These are phyloP conservation scores for Coniochaeta sp. DNA, from an alignment of 2,329 filamentous ascomycete genomes.

Conservation along the genomic window DNA sequence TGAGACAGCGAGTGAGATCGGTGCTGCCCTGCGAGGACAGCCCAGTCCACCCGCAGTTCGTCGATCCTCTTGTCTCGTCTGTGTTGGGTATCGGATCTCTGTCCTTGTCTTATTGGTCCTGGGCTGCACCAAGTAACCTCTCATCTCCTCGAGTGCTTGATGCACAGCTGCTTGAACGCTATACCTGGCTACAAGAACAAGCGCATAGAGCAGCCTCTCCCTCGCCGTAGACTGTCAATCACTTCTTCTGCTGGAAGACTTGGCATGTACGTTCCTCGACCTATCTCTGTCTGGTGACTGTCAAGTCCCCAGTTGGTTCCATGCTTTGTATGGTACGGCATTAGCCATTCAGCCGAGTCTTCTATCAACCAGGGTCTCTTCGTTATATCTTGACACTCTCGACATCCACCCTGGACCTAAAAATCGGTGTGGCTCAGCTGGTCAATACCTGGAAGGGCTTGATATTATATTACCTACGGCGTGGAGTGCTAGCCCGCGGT, in stretches of 20 bases:
- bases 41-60: constrained; percentile 8
- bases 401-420: constrained; percentile 9
- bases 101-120: constrained; percentile 16
- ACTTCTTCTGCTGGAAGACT: constrained; percentile 11
- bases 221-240: constrained; percentile 8
- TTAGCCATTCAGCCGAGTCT: constrained; percentile 43
- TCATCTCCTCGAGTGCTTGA: not conserved
- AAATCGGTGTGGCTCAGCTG: constrained; percentile 29
- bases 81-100: constrained; percentile 17
- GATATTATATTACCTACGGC: constrained; percentile 13
- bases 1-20: constrained; percentile 1
- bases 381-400: constrained; percentile 26
- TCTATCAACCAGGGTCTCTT: constrained; percentile 27
- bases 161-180: constrained; percentile 5
- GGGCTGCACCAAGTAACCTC: constrained; percentile 6
- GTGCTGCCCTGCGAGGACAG: constrained; percentile 1
- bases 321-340: constrained; percentile 30
- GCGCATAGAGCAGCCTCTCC: constrained; percentile 10
- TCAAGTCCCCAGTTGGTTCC: constrained; percentile 26
- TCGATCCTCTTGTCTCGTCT: constrained; percentile 16
- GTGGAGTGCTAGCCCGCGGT: constrained; percentile 20
- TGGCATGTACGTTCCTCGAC: constrained; percentile 13
- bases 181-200: constrained; percentile 10
- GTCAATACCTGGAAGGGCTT: constrained; percentile 13
- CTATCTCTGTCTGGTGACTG: constrained; percentile 17